Base-by-base conservation (phyloP, 2,329 filamentous ascomycete genomes). In the Stemphylium vesicarium region DNA sequence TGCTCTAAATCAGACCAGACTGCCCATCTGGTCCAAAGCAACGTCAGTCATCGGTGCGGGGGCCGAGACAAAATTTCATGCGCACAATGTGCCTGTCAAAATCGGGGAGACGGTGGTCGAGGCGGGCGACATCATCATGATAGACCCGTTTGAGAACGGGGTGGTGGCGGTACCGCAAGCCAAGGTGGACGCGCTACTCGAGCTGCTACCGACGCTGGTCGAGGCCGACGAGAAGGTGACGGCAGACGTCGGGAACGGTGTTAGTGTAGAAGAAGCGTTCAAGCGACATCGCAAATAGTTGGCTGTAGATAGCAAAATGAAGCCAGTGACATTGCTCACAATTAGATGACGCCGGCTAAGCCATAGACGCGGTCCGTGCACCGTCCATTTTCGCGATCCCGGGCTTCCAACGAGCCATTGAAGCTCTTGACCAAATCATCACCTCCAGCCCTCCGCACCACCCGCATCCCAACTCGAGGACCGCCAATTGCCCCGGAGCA, bases 261-360 rank as follows among this genome's bases (percentile, higher is more conserved):
- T 82, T 65, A 83, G 80, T 16, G 85, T 91, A 15, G 80, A 83
- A 50, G 87, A 90, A 57, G 86, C 88, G 2, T 91, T 92, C 66
- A 81, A 82, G 70, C 82, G 78, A 51, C 83, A 88, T 60, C 69
- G 75, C 29, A 59, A 41, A 47, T 63, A 68, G 59, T 29, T 29
- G 31, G 24, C 24, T 7, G 20, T 20, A 48, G 13, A n/a, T 29
- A 16, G 32, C 13, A 15, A 24, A 24, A 40, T n/a, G 51, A 49
- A 42, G 37, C 61, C 65, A 68, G 59, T 68, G 59, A 65, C 49
- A 51, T 51, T 26, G 48, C 55, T 40, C 48, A 51, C 50, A 64
- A 56, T 64, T 58, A 50, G 54, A 62, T 67, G 64, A 69, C 64
- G 62, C 59, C 43, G 18, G 61, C 61, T 60, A 53, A 49, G 46